A percentile compares a stretch with the other conserved stretches of the same genome.
Evolutionary conservation across 75 land plant species (phyloP).

Genomic region (Sequoia sempervirens): DNA sequence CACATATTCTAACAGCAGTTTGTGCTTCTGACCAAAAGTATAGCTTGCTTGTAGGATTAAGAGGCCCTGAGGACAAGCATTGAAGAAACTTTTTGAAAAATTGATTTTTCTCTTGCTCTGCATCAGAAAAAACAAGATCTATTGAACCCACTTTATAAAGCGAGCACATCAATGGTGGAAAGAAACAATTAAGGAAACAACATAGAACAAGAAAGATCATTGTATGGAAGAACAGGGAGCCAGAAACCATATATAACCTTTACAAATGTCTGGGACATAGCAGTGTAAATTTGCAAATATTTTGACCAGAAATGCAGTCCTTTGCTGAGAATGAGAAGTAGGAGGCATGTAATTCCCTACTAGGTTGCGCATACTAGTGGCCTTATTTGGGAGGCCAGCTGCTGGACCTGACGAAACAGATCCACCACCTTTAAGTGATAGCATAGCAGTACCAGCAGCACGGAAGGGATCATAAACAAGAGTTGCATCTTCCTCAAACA

Average conservation of each 20-base stretch:
- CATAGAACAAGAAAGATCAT: neutral
- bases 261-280: slow-evolving; percentile 84
- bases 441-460: slow-evolving; percentile 74
- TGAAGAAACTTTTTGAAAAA: slow-evolving; percentile 57
- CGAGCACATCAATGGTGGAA: neutral
- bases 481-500: slow-evolving; percentile 55
- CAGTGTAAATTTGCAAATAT: slow-evolving; percentile 89
- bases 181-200: neutral
- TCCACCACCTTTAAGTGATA: slow-evolving; percentile 23
- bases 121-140: neutral
- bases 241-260: slow-evolving; percentile 43
- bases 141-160: neutral
- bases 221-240: neutral
- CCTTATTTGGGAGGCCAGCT: slow-evolving; percentile 24
- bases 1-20: slow-evolving; percentile 59
- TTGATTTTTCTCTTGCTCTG: slow-evolving; percentile 83
- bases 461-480: slow-evolving; percentile 79
- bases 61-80: slow-evolving; percentile 41
- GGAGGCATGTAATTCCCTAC: slow-evolving; percentile 24
- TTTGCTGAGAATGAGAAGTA: slow-evolving; percentile 63
- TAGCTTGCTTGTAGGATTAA: slow-evolving; percentile 24
- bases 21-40: slow-evolving; percentile 31
- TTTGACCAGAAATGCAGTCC: slow-evolving; percentile 87
- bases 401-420: slow-evolving; percentile 14
- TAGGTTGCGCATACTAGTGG: slow-evolving; percentile 30